Conservation (phyloP, 176 grass and related monocot genomes). For the Carex scoparia region DNA sequence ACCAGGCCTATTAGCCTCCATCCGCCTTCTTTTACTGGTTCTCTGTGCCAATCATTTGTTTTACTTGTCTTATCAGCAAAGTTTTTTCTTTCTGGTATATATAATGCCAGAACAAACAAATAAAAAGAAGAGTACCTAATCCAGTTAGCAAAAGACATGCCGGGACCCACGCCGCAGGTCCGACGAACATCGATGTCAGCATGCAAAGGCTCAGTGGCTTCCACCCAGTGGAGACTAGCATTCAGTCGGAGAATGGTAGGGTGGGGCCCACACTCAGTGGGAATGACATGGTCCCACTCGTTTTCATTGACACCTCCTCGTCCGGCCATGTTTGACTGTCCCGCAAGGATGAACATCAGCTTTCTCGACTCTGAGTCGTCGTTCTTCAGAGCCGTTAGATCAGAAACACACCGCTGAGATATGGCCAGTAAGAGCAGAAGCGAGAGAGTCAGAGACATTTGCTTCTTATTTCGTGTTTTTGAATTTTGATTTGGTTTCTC, state of each 20-base stretch:
- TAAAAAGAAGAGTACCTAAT: conserved; percentile 16
- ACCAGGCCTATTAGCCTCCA: conserved; percentile 40
- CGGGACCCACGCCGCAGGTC: conserved; percentile 76
- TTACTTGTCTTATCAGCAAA: background rate
- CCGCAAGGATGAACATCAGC: conserved; percentile 66
- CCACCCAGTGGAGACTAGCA: conserved; percentile 43
- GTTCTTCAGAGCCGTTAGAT: conserved; percentile 25
- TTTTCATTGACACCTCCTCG: conserved; percentile 48
- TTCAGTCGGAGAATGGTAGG: conserved; percentile 47
- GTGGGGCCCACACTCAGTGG: conserved; percentile 34
- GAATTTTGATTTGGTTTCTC: background rate
- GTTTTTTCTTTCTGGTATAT: background rate
- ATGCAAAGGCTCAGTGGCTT: conserved; percentile 70
- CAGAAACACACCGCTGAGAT: background rate
- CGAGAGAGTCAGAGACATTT: conserved; percentile 14
- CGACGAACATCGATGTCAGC: conserved; percentile 55
- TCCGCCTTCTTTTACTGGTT: background rate
- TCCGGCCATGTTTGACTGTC: conserved; percentile 91
- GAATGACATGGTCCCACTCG: conserved; percentile 53
- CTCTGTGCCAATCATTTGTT: background rate
- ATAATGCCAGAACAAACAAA: background rate
- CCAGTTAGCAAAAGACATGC: conserved; percentile 64
- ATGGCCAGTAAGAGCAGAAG: background rate
- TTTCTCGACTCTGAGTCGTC: conserved; percentile 6
- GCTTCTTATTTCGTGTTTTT: too few species aligned